Conservation (phyloP, 2,329 filamentous ascomycete genomes). For the Penicillium sp. region DNA sequence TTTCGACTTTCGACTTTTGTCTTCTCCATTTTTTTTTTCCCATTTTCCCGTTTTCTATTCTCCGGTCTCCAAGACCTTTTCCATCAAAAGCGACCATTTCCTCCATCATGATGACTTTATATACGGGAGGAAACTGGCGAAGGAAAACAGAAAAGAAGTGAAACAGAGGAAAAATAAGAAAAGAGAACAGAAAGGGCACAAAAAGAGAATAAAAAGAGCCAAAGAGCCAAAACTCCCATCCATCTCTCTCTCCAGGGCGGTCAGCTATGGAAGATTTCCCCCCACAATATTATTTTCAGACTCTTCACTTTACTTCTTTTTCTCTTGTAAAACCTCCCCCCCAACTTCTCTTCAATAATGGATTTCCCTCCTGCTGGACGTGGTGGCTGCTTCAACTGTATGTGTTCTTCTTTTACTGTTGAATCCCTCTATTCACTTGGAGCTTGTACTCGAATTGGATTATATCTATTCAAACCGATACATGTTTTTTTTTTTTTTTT, state of each 20-base stretch:
- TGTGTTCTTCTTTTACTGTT: slow-evolving; percentile 31
- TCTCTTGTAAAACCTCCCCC: neutral
- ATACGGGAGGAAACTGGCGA: neutral
- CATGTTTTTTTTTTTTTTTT: neutral
- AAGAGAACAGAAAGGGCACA: neutral
- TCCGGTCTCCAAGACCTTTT: neutral
- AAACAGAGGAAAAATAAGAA: neutral
- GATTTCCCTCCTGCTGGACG: slow-evolving; percentile 47
- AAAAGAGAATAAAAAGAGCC: no score
- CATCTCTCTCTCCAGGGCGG: neutral
- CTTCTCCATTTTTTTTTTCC: neutral
- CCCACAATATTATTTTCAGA: slow-evolving; percentile 21
- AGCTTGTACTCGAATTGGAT: neutral
- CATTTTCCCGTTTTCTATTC: neutral
- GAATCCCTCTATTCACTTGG: neutral
- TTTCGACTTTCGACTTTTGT: neutral
- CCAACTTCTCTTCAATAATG: slow-evolving; percentile 40
- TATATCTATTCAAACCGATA: neutral
- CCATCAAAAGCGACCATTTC: neutral
- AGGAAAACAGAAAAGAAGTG: neutral
- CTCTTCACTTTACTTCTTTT: slow-evolving; percentile 6
- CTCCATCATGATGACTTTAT: neutral
- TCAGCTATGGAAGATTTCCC: slow-evolving; percentile 18
- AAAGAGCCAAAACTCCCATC: no score
- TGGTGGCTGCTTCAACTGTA: slow-evolving; percentile 60